phyloP scores from a whole-genome alignment of 805 yeast species.

The Candida maesae region DNA sequence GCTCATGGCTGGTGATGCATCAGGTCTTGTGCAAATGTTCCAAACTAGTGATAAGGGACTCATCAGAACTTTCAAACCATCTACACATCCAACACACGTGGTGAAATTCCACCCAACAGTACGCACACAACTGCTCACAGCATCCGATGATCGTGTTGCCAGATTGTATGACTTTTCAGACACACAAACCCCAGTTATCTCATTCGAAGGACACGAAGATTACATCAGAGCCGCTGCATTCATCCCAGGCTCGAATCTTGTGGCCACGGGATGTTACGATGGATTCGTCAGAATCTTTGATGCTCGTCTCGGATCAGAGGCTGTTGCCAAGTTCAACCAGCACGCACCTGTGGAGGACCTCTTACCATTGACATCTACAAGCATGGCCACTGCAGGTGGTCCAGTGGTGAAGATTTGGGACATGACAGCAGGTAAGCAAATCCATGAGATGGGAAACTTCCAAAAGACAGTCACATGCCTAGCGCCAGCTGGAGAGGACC shows the following conservation, averaged over 20 bases:
- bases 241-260: constrained; percentile 72
- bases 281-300: constrained; percentile 83
- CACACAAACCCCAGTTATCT: constrained; percentile 65
- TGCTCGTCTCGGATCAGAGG: constrained; percentile 54
- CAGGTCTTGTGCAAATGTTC: constrained; percentile 87
- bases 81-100: constrained; percentile 86
- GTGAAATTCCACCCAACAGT: constrained; percentile 84
- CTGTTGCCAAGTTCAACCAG: constrained; percentile 67
- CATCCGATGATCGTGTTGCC: constrained; percentile 86
- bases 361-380: constrained; percentile 67
- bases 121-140: constrained; percentile 74
- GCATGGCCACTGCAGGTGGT: constrained; percentile 74
- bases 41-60: constrained; percentile 82
- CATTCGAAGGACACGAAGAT: constrained; percentile 76
- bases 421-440: constrained; percentile 66
- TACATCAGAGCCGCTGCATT: constrained; percentile 81
- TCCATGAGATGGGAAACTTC: constrained; percentile 77
- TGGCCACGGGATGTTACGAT: constrained; percentile 95
- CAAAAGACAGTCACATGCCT: constrained; percentile 91
- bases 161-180: constrained; percentile 85
- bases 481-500: constrained; percentile 59
- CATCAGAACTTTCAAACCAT: constrained; percentile 76
- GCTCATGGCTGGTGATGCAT: constrained; percentile 91
- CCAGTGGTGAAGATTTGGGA: constrained; percentile 90
- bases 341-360: constrained; percentile 83